Evolutionary conservation across 2,329 filamentous ascomycete genomes (phyloP).

Genomic region (Alternaria panax): DNA sequence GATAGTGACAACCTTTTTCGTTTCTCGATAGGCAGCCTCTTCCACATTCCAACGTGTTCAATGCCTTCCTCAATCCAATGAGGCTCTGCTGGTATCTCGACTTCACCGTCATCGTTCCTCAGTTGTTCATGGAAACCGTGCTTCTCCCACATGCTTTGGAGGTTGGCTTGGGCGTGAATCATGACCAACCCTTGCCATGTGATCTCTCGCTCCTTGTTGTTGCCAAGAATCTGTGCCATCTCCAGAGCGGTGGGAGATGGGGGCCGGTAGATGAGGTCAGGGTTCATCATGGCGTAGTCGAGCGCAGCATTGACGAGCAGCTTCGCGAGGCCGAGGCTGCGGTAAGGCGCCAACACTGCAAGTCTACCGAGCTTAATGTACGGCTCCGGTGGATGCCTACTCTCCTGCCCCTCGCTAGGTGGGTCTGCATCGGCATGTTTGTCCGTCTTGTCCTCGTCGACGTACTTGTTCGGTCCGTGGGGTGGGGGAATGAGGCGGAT

Average conservation of each 20-base stretch:
- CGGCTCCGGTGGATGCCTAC: slow-evolving; percentile 70
- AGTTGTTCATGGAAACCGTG: slow-evolving; percentile 79
- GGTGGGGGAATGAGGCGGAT: slow-evolving; percentile 84
- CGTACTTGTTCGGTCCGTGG: slow-evolving; percentile 69
- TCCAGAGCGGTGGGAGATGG: slow-evolving; percentile 50
- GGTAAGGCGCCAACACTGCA: slow-evolving; percentile 71
- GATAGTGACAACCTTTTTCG: slow-evolving; percentile 22
- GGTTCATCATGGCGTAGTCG: slow-evolving; percentile 71
- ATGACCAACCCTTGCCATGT: slow-evolving; percentile 78
- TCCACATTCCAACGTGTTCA: slow-evolving; percentile 85
- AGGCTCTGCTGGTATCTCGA: slow-evolving; percentile 41
- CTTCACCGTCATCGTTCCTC: slow-evolving; percentile 63
- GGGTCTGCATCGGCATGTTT: slow-evolving; percentile 44
- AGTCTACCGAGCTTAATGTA: slow-evolving; percentile 85
- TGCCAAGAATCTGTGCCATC: slow-evolving; percentile 55
- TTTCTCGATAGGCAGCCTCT: slow-evolving; percentile 42
- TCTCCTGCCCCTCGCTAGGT: slow-evolving; percentile 20
- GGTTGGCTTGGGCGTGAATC: slow-evolving; percentile 77
- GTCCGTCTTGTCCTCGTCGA: slow-evolving; percentile 29
- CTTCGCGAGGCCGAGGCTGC: slow-evolving; percentile 69
- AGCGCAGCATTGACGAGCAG: slow-evolving; percentile 72
- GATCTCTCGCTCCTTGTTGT: slow-evolving; percentile 47
- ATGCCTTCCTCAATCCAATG: slow-evolving; percentile 85
- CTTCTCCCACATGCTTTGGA: slow-evolving; percentile 70
- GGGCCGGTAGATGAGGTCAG: slow-evolving; percentile 54